Evolutionary conservation across 2,329 filamentous ascomycete species (phyloP), one percentile per base, ranked within the genome.

Genomic region (Didymella glomerata): DNA sequence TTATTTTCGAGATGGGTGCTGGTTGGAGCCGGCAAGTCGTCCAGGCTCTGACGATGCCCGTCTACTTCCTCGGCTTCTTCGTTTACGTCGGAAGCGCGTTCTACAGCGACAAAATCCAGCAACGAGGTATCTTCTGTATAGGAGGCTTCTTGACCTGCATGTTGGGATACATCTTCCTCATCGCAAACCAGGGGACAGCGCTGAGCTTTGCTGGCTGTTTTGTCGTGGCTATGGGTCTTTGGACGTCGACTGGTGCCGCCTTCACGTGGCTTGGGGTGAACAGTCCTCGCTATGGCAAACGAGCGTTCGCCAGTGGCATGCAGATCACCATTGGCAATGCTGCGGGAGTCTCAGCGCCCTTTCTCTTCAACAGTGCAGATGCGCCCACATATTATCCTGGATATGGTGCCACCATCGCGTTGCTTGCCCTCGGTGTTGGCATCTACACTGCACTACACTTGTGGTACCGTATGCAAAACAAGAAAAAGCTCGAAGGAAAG

Each of bases 131-230:
- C 14, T 75, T 70, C 60, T 66, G 72, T 36, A 58, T 71, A 14
- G 58, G 59, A 2, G 66, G 68, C 3, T 64, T 67, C 10, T 27
- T 65, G 22, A 64, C 84, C 3, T 81, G 80, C 18, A 76, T 81
- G 24, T 67, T 81, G 1, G 84, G 83, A 0, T 86, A 85, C 64
- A 77, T 79, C 16, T 78, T 86, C 48, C 60, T 69, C 9, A 67
- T 69, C 13, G 46, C 62, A 10, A 64, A 68, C 20, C 53, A 60
- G 49, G 64, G 64, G 1, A 52, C 64, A 22, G 64, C 51, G 0
- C 46, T 69, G 1, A 69, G 67, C 46, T 72, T 70, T 13, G 62
- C 67, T 2, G 71, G 71, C 32, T 67, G 64, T 13, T 75, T 75
- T 47, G 42, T 74, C 44, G 67, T 74, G 42, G 71, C 69, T 1